Percentiles rank a stretch among this genome's conserved stretches.
phyloP scores from a whole-genome alignment of 768 basidiomycete genomes.

The Clavulina sp. region DNA sequence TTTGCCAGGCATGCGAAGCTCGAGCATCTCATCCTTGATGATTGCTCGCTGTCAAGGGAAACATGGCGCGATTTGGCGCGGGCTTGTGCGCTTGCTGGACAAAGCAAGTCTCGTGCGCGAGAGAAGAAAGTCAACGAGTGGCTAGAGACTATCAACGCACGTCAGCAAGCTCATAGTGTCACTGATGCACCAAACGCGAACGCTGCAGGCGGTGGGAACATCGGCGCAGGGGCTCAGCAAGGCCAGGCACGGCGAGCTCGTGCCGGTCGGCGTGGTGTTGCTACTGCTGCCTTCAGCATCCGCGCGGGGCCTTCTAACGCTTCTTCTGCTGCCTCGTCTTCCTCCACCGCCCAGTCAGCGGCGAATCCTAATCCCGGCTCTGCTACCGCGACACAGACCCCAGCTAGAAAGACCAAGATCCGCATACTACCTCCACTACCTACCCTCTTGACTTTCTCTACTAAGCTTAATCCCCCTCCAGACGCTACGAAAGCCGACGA shows the following conservation, averaged over 20 bases:
- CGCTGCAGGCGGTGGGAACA: constrained; percentile 6
- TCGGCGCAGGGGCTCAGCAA: background rate
- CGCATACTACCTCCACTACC: background rate
- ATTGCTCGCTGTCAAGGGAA: constrained; percentile 35
- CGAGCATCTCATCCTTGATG: constrained; percentile 53
- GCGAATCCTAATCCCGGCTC: too few relatives aligned
- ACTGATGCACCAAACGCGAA: background rate
- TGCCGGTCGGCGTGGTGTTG: constrained; percentile 42
- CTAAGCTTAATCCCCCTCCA: background rate
- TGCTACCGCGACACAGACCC: too few relatives aligned
- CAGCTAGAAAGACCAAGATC: too few relatives aligned
- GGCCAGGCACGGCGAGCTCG: constrained; percentile 15
- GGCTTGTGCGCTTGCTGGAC: constrained; percentile 40
- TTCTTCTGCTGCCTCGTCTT: background rate
- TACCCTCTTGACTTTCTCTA: background rate
- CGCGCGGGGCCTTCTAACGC: constrained; percentile 5
- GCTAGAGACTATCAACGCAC: constrained; percentile 22
- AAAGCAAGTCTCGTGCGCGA: constrained; percentile 41
- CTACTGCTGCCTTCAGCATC: constrained; percentile 46
- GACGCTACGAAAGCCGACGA: background rate
- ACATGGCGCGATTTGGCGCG: constrained; percentile 42
- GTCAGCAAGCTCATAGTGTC: background rate
- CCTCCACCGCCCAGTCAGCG: background rate
- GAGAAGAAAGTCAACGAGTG: constrained; percentile 43
- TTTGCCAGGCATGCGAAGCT: constrained; percentile 34